phyloP scores from a whole-genome alignment of 768 basidiomycete species.

The Mrakia gelida region DNA sequence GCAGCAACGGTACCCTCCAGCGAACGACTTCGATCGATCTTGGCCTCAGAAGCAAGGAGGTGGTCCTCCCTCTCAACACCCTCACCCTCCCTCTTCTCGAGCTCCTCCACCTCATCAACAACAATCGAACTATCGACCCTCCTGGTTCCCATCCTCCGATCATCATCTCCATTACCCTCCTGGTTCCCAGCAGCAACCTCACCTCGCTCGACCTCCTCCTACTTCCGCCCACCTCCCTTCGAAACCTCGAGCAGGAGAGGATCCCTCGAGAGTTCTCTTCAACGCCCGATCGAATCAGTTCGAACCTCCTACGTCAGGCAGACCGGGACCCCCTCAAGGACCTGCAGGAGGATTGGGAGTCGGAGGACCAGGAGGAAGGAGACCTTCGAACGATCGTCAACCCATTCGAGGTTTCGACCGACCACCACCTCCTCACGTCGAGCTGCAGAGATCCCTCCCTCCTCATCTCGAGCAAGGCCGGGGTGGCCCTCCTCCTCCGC shows the following conservation, averaged over 20 bases:
- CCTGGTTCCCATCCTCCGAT: neutral
- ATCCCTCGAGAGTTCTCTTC: slow-evolving; percentile 74
- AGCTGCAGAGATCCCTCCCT: slow-evolving; percentile 13
- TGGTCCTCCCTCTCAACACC: neutral
- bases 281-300: slow-evolving; percentile 88
- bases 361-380: neutral
- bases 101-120: slow-evolving; percentile 44
- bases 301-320: slow-evolving; percentile 56
- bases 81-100: neutral
- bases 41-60: slow-evolving; percentile 63
- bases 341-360: neutral
- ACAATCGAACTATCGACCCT: slow-evolving; percentile 15
- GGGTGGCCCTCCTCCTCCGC: neutral
- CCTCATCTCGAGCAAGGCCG: slow-evolving; percentile 24
- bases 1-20: slow-evolving; percentile 56
- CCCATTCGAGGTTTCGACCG: neutral
- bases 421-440: slow-evolving; percentile 1
- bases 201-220: neutral
- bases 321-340: slow-evolving; percentile 18
- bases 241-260: slow-evolving; percentile 53
- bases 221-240: slow-evolving; percentile 42
- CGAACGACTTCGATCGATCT: slow-evolving; percentile 88
- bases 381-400: slow-evolving; percentile 3
- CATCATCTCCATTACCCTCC: neutral
- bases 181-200: too few relatives aligned